A percentile compares a stretch with the other conserved stretches of the same genome.
Conservation (phyloP, 257 asterid genomes). For the Anisodus tanguticus region DNA sequence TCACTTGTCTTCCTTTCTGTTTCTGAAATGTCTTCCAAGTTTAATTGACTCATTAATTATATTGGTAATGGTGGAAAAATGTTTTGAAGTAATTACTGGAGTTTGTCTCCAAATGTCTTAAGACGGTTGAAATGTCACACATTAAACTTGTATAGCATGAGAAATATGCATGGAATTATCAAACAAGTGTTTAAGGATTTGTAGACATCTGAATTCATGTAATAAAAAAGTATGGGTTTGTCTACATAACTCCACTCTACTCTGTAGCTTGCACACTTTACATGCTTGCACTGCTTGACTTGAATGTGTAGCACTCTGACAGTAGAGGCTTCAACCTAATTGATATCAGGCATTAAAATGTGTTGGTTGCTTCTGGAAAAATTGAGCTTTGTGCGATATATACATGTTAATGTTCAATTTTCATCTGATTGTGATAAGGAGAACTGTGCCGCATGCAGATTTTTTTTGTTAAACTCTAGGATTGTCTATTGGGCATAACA, state of each 20-base stretch:
- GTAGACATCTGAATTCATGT: constrained; percentile 16
- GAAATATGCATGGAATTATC: constrained; percentile 17
- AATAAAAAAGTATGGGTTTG: neutral
- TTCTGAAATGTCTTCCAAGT: constrained; percentile 1
- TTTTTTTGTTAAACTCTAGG: neutral
- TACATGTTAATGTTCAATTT: constrained; percentile 1
- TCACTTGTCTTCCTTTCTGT: constrained; percentile 26
- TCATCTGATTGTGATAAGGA: neutral
- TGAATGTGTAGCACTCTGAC: constrained; percentile 9
- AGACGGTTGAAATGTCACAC: neutral
- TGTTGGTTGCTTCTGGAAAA: constrained; percentile 1
- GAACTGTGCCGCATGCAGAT: constrained; percentile 1
- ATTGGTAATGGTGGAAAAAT: neutral
- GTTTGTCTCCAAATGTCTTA: constrained; percentile 10
- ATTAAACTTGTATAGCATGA: neutral
- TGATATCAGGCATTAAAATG: constrained; percentile 16
- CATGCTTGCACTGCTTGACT: neutral
- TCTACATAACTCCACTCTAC: neutral
- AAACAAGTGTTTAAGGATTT: neutral
- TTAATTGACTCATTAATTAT: constrained; percentile 10
- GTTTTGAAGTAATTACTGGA: neutral
- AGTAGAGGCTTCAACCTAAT: constrained; percentile 9
- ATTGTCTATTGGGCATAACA: neutral
- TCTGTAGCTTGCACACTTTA: constrained; percentile 11
- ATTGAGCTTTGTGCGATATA: constrained; percentile 6